These are phyloP conservation scores for Ophiostoma tasmaniense DNA, from an alignment of 2,329 filamentous ascomycete genomes.

Conservation along the genomic window DNA sequence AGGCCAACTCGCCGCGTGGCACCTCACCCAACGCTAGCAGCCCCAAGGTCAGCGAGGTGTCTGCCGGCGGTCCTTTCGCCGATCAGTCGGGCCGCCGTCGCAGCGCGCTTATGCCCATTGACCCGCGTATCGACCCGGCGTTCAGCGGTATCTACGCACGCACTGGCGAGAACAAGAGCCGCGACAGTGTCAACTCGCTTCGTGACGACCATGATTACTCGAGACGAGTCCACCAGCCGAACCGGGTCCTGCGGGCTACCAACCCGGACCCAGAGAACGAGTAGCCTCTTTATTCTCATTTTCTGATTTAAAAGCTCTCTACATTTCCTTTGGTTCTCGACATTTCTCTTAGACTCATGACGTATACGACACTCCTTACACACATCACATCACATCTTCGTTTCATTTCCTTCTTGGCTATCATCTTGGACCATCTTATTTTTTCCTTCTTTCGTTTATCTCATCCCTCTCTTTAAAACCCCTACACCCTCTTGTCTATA, in stretches of 20 bases:
- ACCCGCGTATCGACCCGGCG: slow-evolving; percentile 56
- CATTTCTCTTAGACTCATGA: not conserved
- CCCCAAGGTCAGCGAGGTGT: slow-evolving; percentile 34
- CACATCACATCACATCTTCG: not conserved
- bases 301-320: not conserved
- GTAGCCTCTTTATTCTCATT: not conserved
- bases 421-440: not conserved
- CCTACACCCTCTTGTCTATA: slow-evolving; percentile 20
- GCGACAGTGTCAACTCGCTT: slow-evolving; percentile 55
- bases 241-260: slow-evolving; percentile 50
- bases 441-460: not conserved
- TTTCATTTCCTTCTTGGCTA: not conserved
- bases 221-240: slow-evolving; percentile 45
- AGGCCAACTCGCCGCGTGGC: slow-evolving; percentile 37
- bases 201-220: slow-evolving; percentile 60
- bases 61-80: slow-evolving; percentile 17
- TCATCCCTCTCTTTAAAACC: not conserved
- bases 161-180: slow-evolving; percentile 43
- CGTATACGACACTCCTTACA: not conserved
- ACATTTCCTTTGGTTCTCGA: not conserved
- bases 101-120: slow-evolving; percentile 48
- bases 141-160: slow-evolving; percentile 48
- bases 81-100: slow-evolving; percentile 36
- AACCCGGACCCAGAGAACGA: slow-evolving; percentile 47
- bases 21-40: slow-evolving; percentile 43